Conservation (phyloP, 345 rosid species). For the Excoecaria agallocha region DNA sequence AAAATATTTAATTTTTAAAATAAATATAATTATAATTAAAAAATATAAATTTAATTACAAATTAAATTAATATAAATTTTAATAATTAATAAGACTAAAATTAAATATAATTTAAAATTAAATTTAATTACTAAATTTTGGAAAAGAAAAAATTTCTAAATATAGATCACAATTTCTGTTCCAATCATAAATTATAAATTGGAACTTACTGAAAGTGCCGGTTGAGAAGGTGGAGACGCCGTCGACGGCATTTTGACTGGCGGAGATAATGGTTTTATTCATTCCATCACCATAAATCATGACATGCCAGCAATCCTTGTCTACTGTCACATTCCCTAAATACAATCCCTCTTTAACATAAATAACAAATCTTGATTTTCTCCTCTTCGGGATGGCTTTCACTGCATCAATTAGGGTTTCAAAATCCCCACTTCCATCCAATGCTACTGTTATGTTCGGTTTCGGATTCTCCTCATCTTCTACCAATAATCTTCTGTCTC, state of each 20-base stretch:
- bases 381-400: constrained; percentile 24
- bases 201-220: constrained; percentile 36
- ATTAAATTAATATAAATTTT: too few species aligned
- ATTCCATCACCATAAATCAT: constrained; percentile 48
- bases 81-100: too few species aligned
- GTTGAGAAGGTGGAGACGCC: constrained; percentile 30
- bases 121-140: too few species aligned
- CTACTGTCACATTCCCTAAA: constrained; percentile 33
- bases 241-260: constrained; percentile 26
- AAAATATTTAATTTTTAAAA: too few species aligned
- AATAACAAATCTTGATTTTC: constrained; percentile 22
- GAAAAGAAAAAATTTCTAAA: too few species aligned
- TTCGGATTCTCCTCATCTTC: constrained; percentile 8
- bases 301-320: constrained; percentile 28
- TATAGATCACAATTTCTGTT: too few species aligned
- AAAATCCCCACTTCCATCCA: constrained; percentile 34
- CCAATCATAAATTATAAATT: too few species aligned
- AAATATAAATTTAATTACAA: too few species aligned
- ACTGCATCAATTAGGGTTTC: constrained; percentile 36
- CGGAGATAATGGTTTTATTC: constrained; percentile 34
- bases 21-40: too few species aligned
- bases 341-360: constrained; percentile 39
- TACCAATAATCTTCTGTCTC: constrained; percentile 8
- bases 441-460: constrained; percentile 28
- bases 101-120: too few species aligned